Conservation (phyloP, 1,284 basidiomycete genomes). For the Puccinia coronata region DNA sequence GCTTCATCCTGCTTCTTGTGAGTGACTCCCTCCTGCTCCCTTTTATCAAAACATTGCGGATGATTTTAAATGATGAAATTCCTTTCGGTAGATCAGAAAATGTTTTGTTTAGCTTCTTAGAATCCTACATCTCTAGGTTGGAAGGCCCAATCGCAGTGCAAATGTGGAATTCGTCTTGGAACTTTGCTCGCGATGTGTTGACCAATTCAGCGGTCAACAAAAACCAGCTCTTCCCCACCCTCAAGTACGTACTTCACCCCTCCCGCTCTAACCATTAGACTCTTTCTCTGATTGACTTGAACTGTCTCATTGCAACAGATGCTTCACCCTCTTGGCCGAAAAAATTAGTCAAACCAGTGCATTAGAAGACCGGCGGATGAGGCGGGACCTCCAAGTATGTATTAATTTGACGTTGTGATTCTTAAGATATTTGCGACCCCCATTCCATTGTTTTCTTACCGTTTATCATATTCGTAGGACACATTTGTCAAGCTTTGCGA, state of each 20-base stretch:
- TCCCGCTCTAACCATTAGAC: neutral
- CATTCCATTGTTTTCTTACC: constrained; percentile 3
- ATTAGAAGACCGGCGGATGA: constrained; percentile 80
- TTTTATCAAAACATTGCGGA: constrained; percentile 12
- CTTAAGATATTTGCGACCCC: constrained; percentile 7
- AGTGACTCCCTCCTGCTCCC: constrained; percentile 10
- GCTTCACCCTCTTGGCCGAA: constrained; percentile 75
- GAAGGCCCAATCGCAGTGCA: constrained; percentile 87
- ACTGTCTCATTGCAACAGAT: constrained; percentile 62
- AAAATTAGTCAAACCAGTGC: constrained; percentile 84
- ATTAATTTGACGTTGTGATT: neutral
- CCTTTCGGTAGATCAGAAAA: constrained; percentile 65
- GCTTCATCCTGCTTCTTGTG: constrained; percentile 42
- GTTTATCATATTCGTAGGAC: constrained; percentile 63
- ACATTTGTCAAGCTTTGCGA: constrained; percentile 83
- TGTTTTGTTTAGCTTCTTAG: constrained; percentile 78
- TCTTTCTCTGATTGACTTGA: neutral
- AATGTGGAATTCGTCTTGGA: constrained; percentile 79
- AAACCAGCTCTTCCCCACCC: constrained; percentile 70
- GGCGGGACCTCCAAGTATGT: constrained; percentile 81
- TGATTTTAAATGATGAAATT: constrained; percentile 28
- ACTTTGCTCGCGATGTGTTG: constrained; percentile 76
- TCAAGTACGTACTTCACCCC: constrained; percentile 65
- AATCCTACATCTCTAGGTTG: constrained; percentile 78
- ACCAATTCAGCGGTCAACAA: constrained; percentile 68